phyloP scores from a whole-genome alignment of 129 eudicot species.

The Pittosporum tobira region DNA sequence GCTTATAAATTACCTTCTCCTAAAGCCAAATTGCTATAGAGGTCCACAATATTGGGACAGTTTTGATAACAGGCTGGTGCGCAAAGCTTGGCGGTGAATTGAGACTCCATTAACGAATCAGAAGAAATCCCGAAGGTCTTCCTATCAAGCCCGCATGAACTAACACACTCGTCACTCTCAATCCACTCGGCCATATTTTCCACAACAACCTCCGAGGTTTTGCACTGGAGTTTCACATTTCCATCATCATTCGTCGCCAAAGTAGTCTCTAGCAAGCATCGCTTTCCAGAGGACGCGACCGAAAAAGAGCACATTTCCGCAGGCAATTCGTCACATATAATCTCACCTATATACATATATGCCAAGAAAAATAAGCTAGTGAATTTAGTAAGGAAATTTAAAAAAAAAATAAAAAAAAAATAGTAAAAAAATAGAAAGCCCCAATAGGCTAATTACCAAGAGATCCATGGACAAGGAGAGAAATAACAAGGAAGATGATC shows the following conservation, averaged over 20 bases:
- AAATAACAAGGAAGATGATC: constrained; percentile 20
- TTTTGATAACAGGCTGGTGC: constrained; percentile 19
- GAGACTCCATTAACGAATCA: constrained; percentile 19
- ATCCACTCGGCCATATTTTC: constrained; percentile 22
- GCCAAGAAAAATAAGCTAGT: neutral
- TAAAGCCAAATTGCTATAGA: constrained; percentile 27
- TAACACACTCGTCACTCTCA: constrained; percentile 29
- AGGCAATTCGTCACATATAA: constrained; percentile 35
- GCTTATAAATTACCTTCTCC: constrained; percentile 25
- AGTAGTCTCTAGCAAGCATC: constrained; percentile 33
- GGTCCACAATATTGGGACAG: constrained; percentile 36
- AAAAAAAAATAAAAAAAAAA: neutral
- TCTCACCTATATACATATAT: constrained; percentile 33
- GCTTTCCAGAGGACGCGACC: constrained; percentile 31
- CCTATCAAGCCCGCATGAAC: constrained; percentile 33
- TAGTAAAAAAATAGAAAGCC: neutral
- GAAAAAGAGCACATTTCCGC: constrained; percentile 28
- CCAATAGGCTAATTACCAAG: constrained; percentile 15
- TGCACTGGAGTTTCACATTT: constrained; percentile 18
- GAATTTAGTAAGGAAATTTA: neutral
- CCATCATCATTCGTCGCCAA: neutral
- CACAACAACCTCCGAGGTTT: constrained; percentile 31
- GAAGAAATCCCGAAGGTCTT: constrained; percentile 27
- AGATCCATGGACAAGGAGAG: constrained; percentile 32
- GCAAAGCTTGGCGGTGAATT: constrained; percentile 24